Evolutionary conservation across 768 basidiomycete species (phyloP), one percentile per base, ranked within the genome.

Genomic region (Leccinum variicolor): DNA sequence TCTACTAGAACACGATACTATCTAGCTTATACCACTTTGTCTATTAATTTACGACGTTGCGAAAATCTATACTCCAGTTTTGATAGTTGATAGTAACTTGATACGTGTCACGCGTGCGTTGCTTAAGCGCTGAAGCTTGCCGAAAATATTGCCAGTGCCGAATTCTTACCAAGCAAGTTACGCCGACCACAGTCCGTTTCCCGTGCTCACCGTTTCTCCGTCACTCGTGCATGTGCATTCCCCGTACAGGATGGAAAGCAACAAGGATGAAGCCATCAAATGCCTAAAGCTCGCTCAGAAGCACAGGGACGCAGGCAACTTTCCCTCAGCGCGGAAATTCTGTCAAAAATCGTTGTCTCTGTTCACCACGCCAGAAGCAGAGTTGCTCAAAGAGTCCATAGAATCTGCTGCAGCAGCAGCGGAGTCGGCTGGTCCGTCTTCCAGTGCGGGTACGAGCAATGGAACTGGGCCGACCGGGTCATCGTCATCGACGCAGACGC

Each of bases 211-310:
- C 51, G 45, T 53, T 56, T 28, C 43, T 60, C 29, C 53, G 53
- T 58, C 56, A 45, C 54, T 60, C 47, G 63, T 54, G 51, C 26
- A 53, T 34, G 41, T 33, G 11, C 49, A 34, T 43, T 19, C 53
- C 21, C 54, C 50, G 57, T 57, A 50, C 62, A 56, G 34, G 52
- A 90, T 91, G 89, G 89, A 90, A 73, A 86, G 87, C 73, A 96
- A 96, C 79, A 91, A 84, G 64, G 93, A 96, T 69, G 93, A 96
- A 74, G 93, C 93, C 34, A 71, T 88, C 56, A 85, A 89, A 65
- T 92, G 91, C 69, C 81, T 96, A 52, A 70, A 75, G 50, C 91
- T 97, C 61, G 89, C 94, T 3, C 84, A 85, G 67, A 83, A 83
- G 66, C 86, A 94, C 71, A 79, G 83, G 59, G 81, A 86, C 54